These are phyloP conservation scores for Rutstroemia sp. DNA, from an alignment of 2,329 filamentous ascomycete genomes.

Conservation along the genomic window DNA sequence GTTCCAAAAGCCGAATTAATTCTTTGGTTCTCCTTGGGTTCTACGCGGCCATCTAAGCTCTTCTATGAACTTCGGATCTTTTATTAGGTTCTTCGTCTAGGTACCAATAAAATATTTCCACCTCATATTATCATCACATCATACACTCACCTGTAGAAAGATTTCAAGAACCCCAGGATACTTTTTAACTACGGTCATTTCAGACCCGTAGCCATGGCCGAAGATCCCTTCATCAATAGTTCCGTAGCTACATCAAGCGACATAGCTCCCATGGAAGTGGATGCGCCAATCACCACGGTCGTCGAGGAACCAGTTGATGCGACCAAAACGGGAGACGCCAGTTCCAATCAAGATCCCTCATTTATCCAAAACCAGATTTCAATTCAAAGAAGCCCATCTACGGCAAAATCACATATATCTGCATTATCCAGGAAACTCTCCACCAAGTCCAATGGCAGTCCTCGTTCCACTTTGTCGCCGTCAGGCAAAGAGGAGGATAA, in stretches of 20 bases:
- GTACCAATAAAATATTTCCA: too few species aligned
- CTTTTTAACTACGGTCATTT: background rate
- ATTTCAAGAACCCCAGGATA: background rate
- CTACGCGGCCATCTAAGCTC: too few species aligned
- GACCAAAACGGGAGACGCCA: slow-evolving; percentile 1
- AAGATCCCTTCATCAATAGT: slow-evolving; percentile 1
- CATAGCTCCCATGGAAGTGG: slow-evolving; percentile 11
- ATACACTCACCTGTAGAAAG: background rate
- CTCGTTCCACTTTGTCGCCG: slow-evolving; percentile 4
- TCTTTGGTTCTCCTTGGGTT: too few species aligned
- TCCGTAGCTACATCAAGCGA: background rate
- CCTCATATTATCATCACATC: too few species aligned
- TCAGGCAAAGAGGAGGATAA: slow-evolving; percentile 10
- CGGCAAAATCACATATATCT: slow-evolving; percentile 16
- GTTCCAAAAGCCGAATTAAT: too few species aligned
- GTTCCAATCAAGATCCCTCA: slow-evolving; percentile 11
- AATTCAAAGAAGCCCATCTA: slow-evolving; percentile 21
- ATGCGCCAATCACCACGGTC: slow-evolving; percentile 15
- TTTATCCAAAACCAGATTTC: slow-evolving; percentile 24
- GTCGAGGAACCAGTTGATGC: slow-evolving; percentile 5
- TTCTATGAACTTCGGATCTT: too few species aligned
- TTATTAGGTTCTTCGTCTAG: too few species aligned
- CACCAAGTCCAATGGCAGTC: slow-evolving; percentile 19
- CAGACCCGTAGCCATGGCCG: slow-evolving; percentile 11
- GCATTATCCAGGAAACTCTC: slow-evolving; percentile 20